These are phyloP conservation scores for Oryza rufipogon DNA, from an alignment of 176 grass and related monocot genomes.

Conservation along the genomic window DNA sequence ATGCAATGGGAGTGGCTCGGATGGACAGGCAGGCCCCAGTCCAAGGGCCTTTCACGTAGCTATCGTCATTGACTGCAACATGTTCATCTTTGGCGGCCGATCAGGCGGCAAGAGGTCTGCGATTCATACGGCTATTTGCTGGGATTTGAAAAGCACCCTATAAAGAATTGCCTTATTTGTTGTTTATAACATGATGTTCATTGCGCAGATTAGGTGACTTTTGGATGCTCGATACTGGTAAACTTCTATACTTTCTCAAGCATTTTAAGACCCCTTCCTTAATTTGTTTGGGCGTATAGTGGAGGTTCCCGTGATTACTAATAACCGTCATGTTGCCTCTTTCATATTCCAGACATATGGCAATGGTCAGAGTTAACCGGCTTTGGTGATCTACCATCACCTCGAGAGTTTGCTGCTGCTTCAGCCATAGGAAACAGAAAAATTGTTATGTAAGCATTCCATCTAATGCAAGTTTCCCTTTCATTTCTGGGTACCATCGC, in stretches of 20 bases:
- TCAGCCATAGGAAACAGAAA: conserved; percentile 95
- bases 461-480: not conserved
- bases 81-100: conserved; percentile 84
- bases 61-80: conserved; percentile 74
- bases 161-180: not conserved
- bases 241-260: not conserved
- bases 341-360: conserved; percentile 76
- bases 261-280: not conserved
- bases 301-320: not conserved
- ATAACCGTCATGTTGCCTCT: conserved; percentile 1
- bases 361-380: conserved; percentile 94
- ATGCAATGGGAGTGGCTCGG: conserved; percentile 65
- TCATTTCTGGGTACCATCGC: not conserved
- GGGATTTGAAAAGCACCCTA: not conserved
- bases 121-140: not conserved
- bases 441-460: conserved; percentile 79
- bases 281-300: not conserved
- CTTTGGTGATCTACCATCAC: conserved; percentile 93
- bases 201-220: conserved; percentile 81
- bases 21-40: conserved; percentile 68
- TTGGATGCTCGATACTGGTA: conserved; percentile 98
- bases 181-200: conserved; percentile 28
- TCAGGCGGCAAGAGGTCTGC: conserved; percentile 78
- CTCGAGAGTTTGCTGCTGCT: conserved; percentile 80
- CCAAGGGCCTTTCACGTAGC: conserved; percentile 87